These are phyloP conservation scores for Madurella fahalii DNA, from an alignment of 2,329 filamentous ascomycete species.

Conservation along the genomic window DNA sequence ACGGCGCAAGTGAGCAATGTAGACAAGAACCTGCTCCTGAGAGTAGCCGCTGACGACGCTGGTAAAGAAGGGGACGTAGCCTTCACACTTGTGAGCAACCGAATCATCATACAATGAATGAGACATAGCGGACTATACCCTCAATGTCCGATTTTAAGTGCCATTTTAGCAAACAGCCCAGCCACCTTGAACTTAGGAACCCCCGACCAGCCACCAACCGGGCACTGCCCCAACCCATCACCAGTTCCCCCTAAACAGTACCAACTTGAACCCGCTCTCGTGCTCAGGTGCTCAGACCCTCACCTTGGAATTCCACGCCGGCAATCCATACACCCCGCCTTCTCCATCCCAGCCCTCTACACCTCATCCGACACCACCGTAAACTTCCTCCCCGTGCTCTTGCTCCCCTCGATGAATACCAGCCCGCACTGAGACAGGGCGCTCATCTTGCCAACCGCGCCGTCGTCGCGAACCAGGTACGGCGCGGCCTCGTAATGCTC, in stretches of 20 bases:
- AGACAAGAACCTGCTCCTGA: not conserved
- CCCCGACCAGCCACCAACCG: too few species aligned
- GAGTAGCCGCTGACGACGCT: constrained; percentile 2
- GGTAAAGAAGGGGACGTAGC: not conserved
- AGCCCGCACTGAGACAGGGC: constrained; percentile 21
- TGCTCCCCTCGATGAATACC: constrained; percentile 6
- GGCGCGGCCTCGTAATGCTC: constrained; percentile 31
- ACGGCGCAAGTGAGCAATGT: not conserved
- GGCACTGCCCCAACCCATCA: too few species aligned
- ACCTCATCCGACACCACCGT: not conserved
- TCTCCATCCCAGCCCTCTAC: constrained; percentile 22
- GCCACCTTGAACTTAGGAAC: too few species aligned
- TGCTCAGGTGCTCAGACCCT: too few species aligned
- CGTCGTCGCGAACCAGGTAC: constrained; percentile 28
- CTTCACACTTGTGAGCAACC: not conserved
- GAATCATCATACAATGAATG: too few species aligned
- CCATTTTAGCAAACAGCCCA: too few species aligned
- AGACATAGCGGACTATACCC: too few species aligned
- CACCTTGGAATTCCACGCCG: not conserved
- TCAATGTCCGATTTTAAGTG: too few species aligned
- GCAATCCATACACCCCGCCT: constrained; percentile 30
- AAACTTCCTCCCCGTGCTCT: not conserved
- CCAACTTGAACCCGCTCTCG: too few species aligned
- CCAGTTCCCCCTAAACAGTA: too few species aligned
- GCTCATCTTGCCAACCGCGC: constrained; percentile 21